Evolutionary conservation across 1,284 basidiomycete genomes (phyloP), one percentile per base, ranked within the genome.

Genomic region (Apiotrichum porosum): DNA sequence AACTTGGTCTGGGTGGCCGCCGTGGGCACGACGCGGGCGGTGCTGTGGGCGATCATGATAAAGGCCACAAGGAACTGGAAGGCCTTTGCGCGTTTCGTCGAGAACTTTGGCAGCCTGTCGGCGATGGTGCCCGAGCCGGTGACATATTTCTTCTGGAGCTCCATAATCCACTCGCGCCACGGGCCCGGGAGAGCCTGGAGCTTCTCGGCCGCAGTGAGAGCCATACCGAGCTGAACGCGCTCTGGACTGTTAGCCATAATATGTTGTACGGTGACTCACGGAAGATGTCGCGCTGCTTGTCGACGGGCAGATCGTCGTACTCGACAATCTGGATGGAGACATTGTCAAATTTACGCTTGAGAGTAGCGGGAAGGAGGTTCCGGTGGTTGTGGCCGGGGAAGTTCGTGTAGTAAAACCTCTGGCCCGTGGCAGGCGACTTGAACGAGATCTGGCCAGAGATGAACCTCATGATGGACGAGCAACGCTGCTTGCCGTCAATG

Each of bases 401-500:
- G 10, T 47, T 45, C 1, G 28, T 47, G 49, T 64, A 72, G 57
- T 57, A 71, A 44, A 56, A 68, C 47, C 52, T 63, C 40, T 65
- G 51, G 35, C 49, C 49, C 15, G 59, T 63, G 9, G 40, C 38
- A 9, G 60, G 58, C 4, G 60, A 54, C 22, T 49, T 40, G 52
- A 62, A 68, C 10, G 63, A 65, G 30, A 69, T 65, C 37, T 59
- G 47, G 34, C 71, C 71, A 37, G 60, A 58, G 54, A 71, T 68
- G 47, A 73, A 71, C 9, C 47, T 19, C 15, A 46, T 13, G 40
- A 73, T 64, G 3, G 66, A 61, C 0, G 69, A 66, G 42, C 66
- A 68, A 26, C 71, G 61, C 43, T 73, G 71, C 46, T 73, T 73
- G 41, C 71, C 71, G 49, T 73, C 71, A 49, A 73, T 70, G 41